Percentiles rank a stretch among this genome's conserved stretches.
Evolutionary conservation across 805 yeast genomes (phyloP).

Genomic region (Candida manassasensis): DNA sequence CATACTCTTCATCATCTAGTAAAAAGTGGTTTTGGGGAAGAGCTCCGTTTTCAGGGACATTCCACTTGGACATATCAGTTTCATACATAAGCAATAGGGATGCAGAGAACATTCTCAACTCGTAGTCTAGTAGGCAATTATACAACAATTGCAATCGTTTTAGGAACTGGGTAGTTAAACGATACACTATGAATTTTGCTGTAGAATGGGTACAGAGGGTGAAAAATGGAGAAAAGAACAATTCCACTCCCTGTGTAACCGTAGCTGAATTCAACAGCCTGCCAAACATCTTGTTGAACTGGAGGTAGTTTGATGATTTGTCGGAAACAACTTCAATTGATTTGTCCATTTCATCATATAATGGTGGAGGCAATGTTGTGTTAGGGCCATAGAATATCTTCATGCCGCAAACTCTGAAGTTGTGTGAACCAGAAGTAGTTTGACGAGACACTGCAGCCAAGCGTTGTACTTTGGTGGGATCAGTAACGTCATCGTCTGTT

Average conservation of each 20-base stretch:
- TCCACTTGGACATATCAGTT: constrained; percentile 56
- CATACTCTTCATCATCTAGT: constrained; percentile 29
- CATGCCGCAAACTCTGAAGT: constrained; percentile 88
- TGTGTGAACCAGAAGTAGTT: constrained; percentile 79
- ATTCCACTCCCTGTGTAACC: constrained; percentile 41
- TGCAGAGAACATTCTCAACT: constrained; percentile 64
- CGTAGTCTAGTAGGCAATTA: constrained; percentile 58
- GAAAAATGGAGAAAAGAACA: constrained; percentile 40
- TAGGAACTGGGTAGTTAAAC: constrained; percentile 41
- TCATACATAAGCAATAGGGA: constrained; percentile 75
- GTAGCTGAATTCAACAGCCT: constrained; percentile 45
- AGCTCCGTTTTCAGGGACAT: constrained; percentile 10
- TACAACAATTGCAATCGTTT: constrained; percentile 63
- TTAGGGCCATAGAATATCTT: constrained; percentile 38
- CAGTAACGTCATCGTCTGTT: constrained; percentile 56
- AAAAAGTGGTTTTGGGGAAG: constrained; percentile 4
- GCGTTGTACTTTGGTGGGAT: constrained; percentile 55
- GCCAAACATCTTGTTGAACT: constrained; percentile 69
- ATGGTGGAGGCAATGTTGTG: constrained; percentile 10
- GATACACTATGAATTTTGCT: constrained; percentile 23
- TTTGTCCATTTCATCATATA: constrained; percentile 14
- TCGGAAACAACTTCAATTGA: constrained; percentile 13
- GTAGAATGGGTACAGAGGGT: constrained; percentile 10
- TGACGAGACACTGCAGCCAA: constrained; percentile 55
- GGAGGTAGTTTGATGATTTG: constrained; percentile 38